phyloP scores from a whole-genome alignment of 2,329 filamentous ascomycete genomes.

The Tetracladium maxilliforme region DNA sequence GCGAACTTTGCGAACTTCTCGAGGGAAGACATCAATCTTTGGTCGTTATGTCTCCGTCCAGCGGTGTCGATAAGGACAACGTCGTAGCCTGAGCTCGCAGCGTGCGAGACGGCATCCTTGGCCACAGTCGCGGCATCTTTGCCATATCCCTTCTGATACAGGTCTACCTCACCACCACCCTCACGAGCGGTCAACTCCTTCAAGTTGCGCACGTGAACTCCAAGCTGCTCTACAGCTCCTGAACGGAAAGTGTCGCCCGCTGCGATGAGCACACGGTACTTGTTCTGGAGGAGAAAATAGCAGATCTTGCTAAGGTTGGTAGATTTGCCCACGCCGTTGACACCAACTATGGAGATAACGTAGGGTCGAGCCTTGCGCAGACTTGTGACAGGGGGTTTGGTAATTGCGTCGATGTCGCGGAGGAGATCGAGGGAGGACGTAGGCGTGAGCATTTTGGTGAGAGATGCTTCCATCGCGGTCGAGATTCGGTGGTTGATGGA shows the following conservation, averaged over 20 bases:
- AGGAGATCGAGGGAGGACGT: constrained; percentile 90
- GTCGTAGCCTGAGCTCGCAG: constrained; percentile 62
- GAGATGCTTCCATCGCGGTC: constrained; percentile 77
- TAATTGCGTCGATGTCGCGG: constrained; percentile 76
- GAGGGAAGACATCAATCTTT: constrained; percentile 85
- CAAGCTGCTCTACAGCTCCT: constrained; percentile 90
- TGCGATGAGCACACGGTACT: constrained; percentile 86
- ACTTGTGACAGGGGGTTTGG: constrained; percentile 47
- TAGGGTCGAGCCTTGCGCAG: constrained; percentile 63
- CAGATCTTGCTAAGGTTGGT: constrained; percentile 97
- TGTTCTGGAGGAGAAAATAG: constrained; percentile 95
- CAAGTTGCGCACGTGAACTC: constrained; percentile 87
- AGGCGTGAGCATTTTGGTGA: constrained; percentile 90
- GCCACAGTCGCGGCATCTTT: constrained; percentile 95
- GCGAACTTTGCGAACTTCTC: constrained; percentile 97
- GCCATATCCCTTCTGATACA: constrained; percentile 95
- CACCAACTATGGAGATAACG: constrained; percentile 94
- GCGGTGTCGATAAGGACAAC: constrained; percentile 97
- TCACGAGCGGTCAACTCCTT: constrained; percentile 79
- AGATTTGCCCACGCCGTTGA: constrained; percentile 96
- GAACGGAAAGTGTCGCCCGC: constrained; percentile 96
- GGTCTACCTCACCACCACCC: constrained; percentile 68
- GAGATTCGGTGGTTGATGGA: constrained; percentile 20
- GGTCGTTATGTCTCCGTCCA: constrained; percentile 87
- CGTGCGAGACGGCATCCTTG: constrained; percentile 79